Conservation (phyloP, 225 moss, liverwort and hornwort genomes). For the Lunularia cruciata region DNA sequence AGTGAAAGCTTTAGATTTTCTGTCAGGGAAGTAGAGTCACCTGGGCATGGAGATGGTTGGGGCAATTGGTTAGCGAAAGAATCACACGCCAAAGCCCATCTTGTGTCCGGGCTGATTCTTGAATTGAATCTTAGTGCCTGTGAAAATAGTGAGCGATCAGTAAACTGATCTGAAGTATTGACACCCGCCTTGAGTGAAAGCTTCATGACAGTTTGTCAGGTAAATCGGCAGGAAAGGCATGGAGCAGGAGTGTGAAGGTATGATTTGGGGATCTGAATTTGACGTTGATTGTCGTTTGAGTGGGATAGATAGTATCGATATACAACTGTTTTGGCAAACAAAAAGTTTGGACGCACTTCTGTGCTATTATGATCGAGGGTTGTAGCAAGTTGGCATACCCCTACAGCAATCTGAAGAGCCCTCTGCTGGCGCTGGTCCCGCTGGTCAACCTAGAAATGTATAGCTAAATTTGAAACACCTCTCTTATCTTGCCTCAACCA, state of each 20-base stretch:
- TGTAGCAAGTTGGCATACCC: background rate
- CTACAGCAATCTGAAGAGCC: background rate
- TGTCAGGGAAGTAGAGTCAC: background rate
- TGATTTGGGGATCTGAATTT: background rate
- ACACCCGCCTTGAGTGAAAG: too few relatives aligned
- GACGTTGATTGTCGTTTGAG: constrained; percentile 6
- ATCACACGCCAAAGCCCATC: too few relatives aligned
- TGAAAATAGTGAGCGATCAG: too few relatives aligned
- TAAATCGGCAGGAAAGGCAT: background rate
- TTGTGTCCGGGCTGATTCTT: too few relatives aligned
- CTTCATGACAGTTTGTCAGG: background rate
- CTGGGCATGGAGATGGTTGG: too few relatives aligned
- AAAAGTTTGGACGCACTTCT: constrained; percentile 1
- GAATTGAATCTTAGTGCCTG: too few relatives aligned
- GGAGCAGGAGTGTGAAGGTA: background rate
- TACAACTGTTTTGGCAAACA: background rate
- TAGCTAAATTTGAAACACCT: constrained; percentile 1
- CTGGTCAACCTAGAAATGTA: background rate
- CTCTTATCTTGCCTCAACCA: constrained; percentile 14
- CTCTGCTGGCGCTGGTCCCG: background rate
- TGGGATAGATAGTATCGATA: background rate
- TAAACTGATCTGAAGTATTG: too few relatives aligned
- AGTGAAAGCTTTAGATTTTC: background rate
- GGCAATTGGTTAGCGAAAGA: background rate
- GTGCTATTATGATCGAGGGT: background rate